Evolutionary conservation across 805 yeast genomes (phyloP).

Genomic region (baker's yeast (Saccharomyces cerevisiae)): DNA sequence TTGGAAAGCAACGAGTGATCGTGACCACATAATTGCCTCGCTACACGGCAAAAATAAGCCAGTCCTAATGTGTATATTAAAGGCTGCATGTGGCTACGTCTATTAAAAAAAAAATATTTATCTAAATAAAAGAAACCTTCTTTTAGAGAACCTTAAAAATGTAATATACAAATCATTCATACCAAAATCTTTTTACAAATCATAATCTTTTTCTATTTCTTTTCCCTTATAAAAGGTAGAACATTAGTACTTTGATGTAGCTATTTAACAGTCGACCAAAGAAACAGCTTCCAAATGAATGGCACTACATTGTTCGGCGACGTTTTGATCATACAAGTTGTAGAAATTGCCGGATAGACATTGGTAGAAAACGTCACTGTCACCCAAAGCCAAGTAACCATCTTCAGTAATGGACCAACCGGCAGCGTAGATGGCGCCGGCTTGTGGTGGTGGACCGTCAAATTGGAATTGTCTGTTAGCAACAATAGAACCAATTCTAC

Average conservation of each 20-base stretch:
- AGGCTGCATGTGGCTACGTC: not conserved
- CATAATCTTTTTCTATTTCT: not conserved
- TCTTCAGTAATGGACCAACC: slow-evolving; percentile 48
- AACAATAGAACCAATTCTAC: slow-evolving; percentile 61
- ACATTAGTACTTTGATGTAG: not conserved
- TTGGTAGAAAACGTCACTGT: slow-evolving; percentile 49
- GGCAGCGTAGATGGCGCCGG: slow-evolving; percentile 51
- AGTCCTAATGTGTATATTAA: not conserved
- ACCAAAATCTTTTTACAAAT: not conserved
- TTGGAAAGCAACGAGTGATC: not conserved
- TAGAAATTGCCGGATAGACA: slow-evolving; percentile 61
- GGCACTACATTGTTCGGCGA: slow-evolving; percentile 49
- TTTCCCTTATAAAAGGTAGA: not conserved
- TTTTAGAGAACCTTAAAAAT: not conserved
- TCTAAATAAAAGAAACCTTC: not conserved
- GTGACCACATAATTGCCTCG: not conserved
- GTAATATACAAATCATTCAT: not conserved
- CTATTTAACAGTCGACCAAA: slow-evolving; percentile 32
- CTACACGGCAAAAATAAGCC: not conserved
- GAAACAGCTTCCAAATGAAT: slow-evolving; percentile 46
- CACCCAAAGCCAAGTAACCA: slow-evolving; percentile 52
- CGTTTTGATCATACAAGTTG: slow-evolving; percentile 52
- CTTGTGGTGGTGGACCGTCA: slow-evolving; percentile 71
- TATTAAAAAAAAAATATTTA: not conserved
- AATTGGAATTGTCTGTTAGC: slow-evolving; percentile 69